phyloP scores from a whole-genome alignment of 2,329 filamentous ascomycete genomes.

The Coniella lustricola region DNA sequence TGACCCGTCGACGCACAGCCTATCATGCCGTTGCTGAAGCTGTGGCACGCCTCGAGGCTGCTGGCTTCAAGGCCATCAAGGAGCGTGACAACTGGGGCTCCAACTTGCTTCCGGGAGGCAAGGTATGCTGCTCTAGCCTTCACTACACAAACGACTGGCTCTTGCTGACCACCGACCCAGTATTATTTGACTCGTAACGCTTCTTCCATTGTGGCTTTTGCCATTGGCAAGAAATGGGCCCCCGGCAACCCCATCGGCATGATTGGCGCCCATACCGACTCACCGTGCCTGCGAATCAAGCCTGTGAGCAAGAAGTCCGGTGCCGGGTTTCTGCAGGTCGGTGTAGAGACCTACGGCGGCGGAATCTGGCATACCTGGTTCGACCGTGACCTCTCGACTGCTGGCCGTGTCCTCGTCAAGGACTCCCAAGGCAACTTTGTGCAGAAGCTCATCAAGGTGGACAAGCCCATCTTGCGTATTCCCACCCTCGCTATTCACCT shows the following conservation, averaged over 20 bases:
- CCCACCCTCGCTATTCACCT: slow-evolving; percentile 93
- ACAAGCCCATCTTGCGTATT: slow-evolving; percentile 83
- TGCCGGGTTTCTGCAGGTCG: slow-evolving; percentile 86
- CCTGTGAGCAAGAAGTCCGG: slow-evolving; percentile 84
- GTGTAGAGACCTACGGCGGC: slow-evolving; percentile 93
- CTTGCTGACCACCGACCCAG: slow-evolving; percentile 14
- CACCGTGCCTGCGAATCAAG: slow-evolving; percentile 85
- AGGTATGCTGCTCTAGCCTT: slow-evolving; percentile 28
- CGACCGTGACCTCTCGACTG: slow-evolving; percentile 85
- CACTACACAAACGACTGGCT: not conserved
- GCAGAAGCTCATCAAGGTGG: slow-evolving; percentile 82
- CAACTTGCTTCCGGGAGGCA: slow-evolving; percentile 74
- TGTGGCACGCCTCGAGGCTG: slow-evolving; percentile 67
- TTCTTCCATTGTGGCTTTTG: slow-evolving; percentile 88
- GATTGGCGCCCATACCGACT: slow-evolving; percentile 95
- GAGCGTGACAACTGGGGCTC: slow-evolving; percentile 87
- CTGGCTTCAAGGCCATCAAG: slow-evolving; percentile 81
- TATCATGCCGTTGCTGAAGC: slow-evolving; percentile 88
- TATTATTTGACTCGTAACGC: slow-evolving; percentile 94
- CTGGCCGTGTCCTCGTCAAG: slow-evolving; percentile 78
- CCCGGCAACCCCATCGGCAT: slow-evolving; percentile 87
- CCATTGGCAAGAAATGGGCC: slow-evolving; percentile 83
- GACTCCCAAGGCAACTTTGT: slow-evolving; percentile 66
- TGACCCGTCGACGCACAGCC: slow-evolving; percentile 47
- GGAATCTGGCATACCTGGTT: slow-evolving; percentile 99